Evolutionary conservation across 257 asterid genomes (phyloP).

Genomic region (Solanum acaule): DNA sequence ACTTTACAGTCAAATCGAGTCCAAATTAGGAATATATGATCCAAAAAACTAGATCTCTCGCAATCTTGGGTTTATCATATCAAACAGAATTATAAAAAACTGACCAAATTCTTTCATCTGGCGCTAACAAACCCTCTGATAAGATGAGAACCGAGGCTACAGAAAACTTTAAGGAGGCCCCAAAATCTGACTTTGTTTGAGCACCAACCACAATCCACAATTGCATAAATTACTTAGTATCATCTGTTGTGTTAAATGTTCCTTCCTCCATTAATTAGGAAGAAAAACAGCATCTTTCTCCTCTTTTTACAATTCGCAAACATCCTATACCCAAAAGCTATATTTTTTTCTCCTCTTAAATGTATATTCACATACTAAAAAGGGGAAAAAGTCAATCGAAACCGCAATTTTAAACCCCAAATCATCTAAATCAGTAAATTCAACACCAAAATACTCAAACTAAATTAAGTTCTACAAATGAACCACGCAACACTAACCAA

Average conservation of each 20-base stretch:
- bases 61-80: not conserved
- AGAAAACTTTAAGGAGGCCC: not conserved
- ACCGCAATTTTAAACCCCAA: not conserved
- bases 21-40: not conserved
- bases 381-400: not conserved
- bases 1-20: not conserved
- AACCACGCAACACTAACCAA: not conserved
- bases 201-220: not conserved
- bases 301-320: not conserved
- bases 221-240: not conserved
- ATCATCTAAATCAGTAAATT: not conserved
- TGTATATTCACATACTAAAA: not conserved
- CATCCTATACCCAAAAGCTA: not conserved
- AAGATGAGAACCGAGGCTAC: not conserved
- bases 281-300: not conserved
- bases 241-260: not conserved
- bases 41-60: not conserved
- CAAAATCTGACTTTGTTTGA: not conserved
- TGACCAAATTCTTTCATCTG: not conserved
- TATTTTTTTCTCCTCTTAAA: not conserved
- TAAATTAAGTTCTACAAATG: not conserved
- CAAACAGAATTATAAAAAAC: not conserved
- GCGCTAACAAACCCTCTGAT: no score
- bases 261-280: not conserved
- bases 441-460: not conserved